Evolutionary conservation across 179 eudicot genomes (phyloP), one percentile per base, ranked within the genome.

Genomic region (Silene noctiflora): DNA sequence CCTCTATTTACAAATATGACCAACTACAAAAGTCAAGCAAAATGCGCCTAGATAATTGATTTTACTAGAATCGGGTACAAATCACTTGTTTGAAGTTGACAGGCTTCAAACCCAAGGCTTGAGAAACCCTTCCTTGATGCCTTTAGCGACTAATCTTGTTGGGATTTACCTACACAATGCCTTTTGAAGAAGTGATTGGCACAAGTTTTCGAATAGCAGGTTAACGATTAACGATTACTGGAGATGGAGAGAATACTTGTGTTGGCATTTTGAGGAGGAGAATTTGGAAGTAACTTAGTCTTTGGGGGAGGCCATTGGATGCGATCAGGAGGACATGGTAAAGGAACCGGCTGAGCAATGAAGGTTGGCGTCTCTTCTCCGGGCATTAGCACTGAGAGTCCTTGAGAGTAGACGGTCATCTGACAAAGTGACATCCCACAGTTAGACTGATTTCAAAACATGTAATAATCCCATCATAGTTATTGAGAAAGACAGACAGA

Each of bases 361-460:
- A 87, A 91, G 7, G 91, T 87, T 0, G 97, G 97, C 20, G 87
- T 70, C 14, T 76, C 78, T 58, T 91, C 88, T 22, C 97, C 94
- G 0, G 97, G 97, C 97, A 91, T 91, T 82, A 91, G 68, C 20
- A 91, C 97, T 2, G 94, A 89, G 17, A 87, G 85, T 70, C 87
- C 97, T 78, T 80, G 83, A 0, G 92, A 84, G 72, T 84, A 88
- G 17, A 78, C 81, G 0, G 86, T 79, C 79, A 85, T 78, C 97
- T 48, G 53, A 35, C 4, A 58, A 67, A 9, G 29, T 35, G 8
- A 55, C 27, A 31, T 13, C 22, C 1, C 75, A 20, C 20, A 3
- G 6, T 69, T 13, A 58, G 19, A 17, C 27, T 4, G 10, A 19
- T 13, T 39, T 27, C 59, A 61, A 16, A 12, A 1, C 29, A n/a